A percentile compares a stretch with the other conserved stretches of the same genome.
phyloP scores from a whole-genome alignment of 352 stramenopile species.

The Globisporangium emineosum region DNA sequence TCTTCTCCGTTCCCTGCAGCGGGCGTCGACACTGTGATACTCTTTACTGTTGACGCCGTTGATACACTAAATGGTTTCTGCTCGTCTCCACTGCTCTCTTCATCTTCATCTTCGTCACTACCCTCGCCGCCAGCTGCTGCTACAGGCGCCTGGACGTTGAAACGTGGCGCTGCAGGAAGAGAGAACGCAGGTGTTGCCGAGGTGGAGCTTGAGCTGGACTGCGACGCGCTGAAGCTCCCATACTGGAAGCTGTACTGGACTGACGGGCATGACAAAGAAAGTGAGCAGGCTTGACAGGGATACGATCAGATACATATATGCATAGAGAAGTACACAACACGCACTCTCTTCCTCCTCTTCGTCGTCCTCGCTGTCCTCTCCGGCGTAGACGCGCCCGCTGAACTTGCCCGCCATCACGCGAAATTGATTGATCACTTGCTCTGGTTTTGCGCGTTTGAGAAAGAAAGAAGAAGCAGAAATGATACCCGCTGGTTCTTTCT shows the following conservation, averaged over 20 bases:
- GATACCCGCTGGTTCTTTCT: neutral
- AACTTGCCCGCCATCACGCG: conserved; percentile 50
- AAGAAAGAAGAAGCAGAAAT: neutral
- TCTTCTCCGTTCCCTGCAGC: conserved; percentile 19
- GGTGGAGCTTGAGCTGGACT: conserved; percentile 12
- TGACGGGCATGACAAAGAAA: conserved; percentile 8
- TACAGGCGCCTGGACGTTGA: conserved; percentile 17
- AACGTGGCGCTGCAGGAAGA: conserved; percentile 21
- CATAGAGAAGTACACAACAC: neutral
- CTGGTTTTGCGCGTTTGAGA: neutral
- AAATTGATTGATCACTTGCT: neutral
- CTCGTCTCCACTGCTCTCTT: conserved; percentile 11
- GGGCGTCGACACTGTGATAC: conserved; percentile 11
- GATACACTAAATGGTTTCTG: conserved; percentile 6
- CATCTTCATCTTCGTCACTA: conserved; percentile 36
- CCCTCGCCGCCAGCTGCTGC: conserved; percentile 28
- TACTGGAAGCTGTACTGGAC: conserved; percentile 56
- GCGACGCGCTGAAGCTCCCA: conserved; percentile 27
- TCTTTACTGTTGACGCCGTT: neutral
- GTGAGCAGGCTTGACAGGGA: neutral
- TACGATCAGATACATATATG: neutral
- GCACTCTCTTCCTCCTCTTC: conserved; percentile 51
- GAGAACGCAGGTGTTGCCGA: conserved; percentile 26
- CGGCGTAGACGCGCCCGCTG: conserved; percentile 62
- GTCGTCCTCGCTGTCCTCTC: conserved; percentile 80